Percentiles rank a stretch among this genome's conserved stretches.
Conservation (phyloP, 768 basidiomycete genomes). For the Suillus clintonianus region DNA sequence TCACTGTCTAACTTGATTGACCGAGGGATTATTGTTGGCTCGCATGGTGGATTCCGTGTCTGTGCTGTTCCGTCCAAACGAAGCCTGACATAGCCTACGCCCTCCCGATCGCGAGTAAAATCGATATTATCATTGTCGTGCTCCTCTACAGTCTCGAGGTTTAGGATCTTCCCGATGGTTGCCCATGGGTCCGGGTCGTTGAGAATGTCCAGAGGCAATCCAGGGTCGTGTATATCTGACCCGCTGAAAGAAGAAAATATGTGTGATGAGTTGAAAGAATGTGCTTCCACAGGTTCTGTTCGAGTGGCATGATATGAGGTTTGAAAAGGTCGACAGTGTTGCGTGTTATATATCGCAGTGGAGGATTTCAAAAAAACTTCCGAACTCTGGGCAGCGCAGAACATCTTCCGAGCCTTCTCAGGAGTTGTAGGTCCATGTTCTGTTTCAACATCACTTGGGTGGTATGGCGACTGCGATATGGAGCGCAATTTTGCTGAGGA, state of each 20-base stretch:
- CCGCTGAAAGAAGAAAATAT: background rate
- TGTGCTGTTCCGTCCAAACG: background rate
- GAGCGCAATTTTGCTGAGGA: background rate
- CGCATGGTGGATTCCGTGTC: background rate
- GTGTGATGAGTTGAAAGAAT: background rate
- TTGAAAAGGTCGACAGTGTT: background rate
- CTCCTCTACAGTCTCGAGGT: constrained; percentile 6
- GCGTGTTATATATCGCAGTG: background rate
- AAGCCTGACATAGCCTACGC: constrained; percentile 22
- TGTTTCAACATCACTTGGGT: background rate
- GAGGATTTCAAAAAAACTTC: background rate
- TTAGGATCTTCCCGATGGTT: constrained; percentile 29
- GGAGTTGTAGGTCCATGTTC: background rate
- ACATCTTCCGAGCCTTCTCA: background rate
- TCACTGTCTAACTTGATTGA: background rate
- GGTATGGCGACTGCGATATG: background rate
- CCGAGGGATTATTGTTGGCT: no score
- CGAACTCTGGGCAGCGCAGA: background rate
- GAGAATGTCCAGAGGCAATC: constrained; percentile 24
- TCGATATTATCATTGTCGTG: constrained; percentile 5
- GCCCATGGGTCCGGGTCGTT: constrained; percentile 34
- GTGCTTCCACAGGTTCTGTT: background rate
- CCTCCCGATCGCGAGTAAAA: constrained; percentile 26
- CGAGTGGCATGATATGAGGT: background rate
- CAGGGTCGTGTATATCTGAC: background rate